These are phyloP conservation scores for Pseudocercospora pini-densiflorae DNA, from an alignment of 2,329 filamentous ascomycete species.

Conservation along the genomic window DNA sequence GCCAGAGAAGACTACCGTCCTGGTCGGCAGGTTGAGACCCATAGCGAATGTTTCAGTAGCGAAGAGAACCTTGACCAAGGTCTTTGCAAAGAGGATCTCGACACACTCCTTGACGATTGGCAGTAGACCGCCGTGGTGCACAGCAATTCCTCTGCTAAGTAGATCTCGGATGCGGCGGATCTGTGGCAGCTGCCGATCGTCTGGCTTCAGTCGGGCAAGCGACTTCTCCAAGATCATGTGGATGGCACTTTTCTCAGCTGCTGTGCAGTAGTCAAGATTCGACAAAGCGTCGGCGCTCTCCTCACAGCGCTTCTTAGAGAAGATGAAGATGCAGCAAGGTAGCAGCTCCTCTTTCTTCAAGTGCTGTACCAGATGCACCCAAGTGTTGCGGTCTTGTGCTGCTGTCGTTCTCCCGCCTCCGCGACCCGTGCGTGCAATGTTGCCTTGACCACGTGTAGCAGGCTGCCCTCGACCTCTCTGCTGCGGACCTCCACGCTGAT, in stretches of 20 bases:
- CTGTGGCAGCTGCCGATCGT: slow-evolving; percentile 88
- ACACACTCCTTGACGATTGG: slow-evolving; percentile 98
- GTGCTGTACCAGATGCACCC: slow-evolving; percentile 94
- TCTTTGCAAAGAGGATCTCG: slow-evolving; percentile 93
- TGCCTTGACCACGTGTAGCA: slow-evolving; percentile 67
- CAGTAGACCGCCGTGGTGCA: slow-evolving; percentile 91
- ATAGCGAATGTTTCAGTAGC: slow-evolving; percentile 99
- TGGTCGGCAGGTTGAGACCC: slow-evolving; percentile 92
- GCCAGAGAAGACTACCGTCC: slow-evolving; percentile 96
- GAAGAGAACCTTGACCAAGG: slow-evolving; percentile 94
- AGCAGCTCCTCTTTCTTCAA: slow-evolving; percentile 85
- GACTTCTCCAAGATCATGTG: slow-evolving; percentile 99
- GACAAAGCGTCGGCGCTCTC: slow-evolving; percentile 95
- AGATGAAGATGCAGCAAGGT: slow-evolving; percentile 96
- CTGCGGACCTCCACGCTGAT: slow-evolving; percentile 52
- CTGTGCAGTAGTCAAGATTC: slow-evolving; percentile 93
- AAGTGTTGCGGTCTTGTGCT: slow-evolving; percentile 93
- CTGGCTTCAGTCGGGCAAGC: slow-evolving; percentile 84
- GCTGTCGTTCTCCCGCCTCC: slow-evolving; percentile 85
- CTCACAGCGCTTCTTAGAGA: slow-evolving; percentile 97
- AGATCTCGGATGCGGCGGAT: slow-evolving; percentile 87
- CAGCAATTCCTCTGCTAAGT: slow-evolving; percentile 85
- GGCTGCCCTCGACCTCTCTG: slow-evolving; percentile 62
- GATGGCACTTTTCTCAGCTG: slow-evolving; percentile 91
- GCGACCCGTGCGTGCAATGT: slow-evolving; percentile 87